Evolutionary conservation across 1,284 basidiomycete genomes (phyloP).

Genomic region (Tremellales sp.): DNA sequence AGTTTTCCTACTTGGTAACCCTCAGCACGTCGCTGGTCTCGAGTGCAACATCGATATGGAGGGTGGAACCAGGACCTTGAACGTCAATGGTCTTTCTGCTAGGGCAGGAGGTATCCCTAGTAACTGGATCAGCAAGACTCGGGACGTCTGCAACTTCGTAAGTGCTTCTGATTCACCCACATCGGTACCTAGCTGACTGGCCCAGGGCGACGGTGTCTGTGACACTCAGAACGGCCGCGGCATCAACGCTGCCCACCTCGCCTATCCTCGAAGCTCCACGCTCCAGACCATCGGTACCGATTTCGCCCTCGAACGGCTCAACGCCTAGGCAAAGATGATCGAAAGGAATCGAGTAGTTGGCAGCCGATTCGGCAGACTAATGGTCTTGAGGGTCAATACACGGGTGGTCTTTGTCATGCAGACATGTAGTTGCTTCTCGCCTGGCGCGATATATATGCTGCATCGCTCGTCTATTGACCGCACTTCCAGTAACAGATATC

Average conservation of each 20-base stretch:
- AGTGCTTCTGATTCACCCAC: constrained; percentile 1
- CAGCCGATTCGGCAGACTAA: too few species aligned
- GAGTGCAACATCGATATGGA: constrained; percentile 34
- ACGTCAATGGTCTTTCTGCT: constrained; percentile 18
- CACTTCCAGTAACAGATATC: constrained; percentile 50
- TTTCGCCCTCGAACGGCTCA: too few species aligned
- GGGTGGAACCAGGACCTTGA: constrained; percentile 27
- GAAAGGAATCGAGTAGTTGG: too few species aligned
- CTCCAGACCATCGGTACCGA: constrained; percentile 21
- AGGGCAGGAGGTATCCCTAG: constrained; percentile 17
- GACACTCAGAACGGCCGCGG: constrained; percentile 22
- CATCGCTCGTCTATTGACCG: constrained; percentile 14
- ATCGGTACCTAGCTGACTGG: not conserved
- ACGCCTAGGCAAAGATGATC: too few species aligned
- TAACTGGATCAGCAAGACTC: constrained; percentile 29
- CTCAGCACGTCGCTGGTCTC: constrained; percentile 28
- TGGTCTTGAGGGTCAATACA: too few species aligned
- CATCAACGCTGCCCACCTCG: constrained; percentile 28
- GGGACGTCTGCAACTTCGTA: constrained; percentile 35
- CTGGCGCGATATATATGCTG: not conserved
- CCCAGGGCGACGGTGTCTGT: constrained; percentile 35
- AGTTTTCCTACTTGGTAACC: constrained; percentile 40
- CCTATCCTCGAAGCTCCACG: constrained; percentile 16
- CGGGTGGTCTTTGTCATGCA: too few species aligned
- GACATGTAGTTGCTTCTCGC: too few species aligned